Conservation (phyloP, 2,329 filamentous ascomycete species). For the Pleomassaria siparia region DNA sequence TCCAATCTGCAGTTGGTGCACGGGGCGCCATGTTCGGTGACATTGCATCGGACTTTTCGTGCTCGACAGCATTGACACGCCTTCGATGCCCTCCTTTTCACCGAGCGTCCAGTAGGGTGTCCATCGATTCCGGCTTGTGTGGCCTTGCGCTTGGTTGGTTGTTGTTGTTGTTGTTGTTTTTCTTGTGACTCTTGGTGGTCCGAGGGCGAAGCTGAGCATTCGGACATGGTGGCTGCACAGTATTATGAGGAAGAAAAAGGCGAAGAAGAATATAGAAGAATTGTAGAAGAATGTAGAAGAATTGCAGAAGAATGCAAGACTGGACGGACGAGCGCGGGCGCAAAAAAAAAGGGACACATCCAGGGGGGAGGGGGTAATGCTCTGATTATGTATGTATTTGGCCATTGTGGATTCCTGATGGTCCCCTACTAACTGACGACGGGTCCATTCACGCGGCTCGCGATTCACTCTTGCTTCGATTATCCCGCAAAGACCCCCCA, state of each 20-base stretch:
- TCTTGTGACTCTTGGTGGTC: constrained; percentile 28
- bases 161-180: too few relatives aligned
- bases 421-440: constrained; percentile 29
- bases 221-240: constrained; percentile 36
- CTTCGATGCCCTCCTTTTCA: constrained; percentile 85
- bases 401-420: constrained; percentile 34
- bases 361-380: constrained; percentile 27
- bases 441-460: constrained; percentile 30
- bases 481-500: constrained; percentile 42
- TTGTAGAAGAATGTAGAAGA: too few relatives aligned
- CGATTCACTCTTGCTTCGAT: constrained; percentile 32
- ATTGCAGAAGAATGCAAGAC: too few relatives aligned
- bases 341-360: too few relatives aligned
- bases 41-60: constrained; percentile 91
- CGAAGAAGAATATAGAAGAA: too few relatives aligned
- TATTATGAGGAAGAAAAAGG: constrained; percentile 13
- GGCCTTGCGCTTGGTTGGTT: constrained; percentile 59
- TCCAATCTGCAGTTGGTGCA: constrained; percentile 86
- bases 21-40: constrained; percentile 80
- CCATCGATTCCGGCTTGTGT: constrained; percentile 57
- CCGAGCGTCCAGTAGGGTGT: constrained; percentile 53
- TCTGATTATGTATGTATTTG: constrained; percentile 43
- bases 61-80: constrained; percentile 87
- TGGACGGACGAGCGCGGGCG: too few relatives aligned
- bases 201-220: constrained; percentile 40